Evolutionary conservation across 306 rosid species (phyloP), one percentile per base, ranked within the genome.

Genomic region (Vigna reflexopilosa): DNA sequence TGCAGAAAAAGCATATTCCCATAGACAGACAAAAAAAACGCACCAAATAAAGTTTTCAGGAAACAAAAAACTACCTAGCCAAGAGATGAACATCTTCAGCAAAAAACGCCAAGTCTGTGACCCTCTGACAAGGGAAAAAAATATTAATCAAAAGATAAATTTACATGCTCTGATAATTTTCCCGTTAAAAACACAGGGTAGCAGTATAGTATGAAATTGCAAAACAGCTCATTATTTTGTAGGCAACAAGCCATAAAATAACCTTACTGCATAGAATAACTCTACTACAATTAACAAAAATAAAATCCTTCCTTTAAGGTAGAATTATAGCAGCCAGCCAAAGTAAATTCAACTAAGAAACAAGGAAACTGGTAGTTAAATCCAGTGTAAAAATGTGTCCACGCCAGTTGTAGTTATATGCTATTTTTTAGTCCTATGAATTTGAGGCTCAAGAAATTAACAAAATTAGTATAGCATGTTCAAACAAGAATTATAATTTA

Each of bases 21-120:
- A 10, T 75, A 58, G 47, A 86, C 17, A 73, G 67, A 42, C 24
- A 15, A 24, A 52, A 83, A 34, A 72, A 73, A 48, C 17, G 56
- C 3, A 50, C 22, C 49, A 71, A 30, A 34, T 5, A 58, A 17
- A 65, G 49, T 15, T 6, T 67, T 73, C 80, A 79, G 74, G 74
- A 36, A 78, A 42, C 42, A 67, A 67, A 42, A 57, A 72, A 51
- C 65, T 95, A 96, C 99, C 98, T 96, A 78, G 97, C 93, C 90
- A 96, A 86, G 78, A 96, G 96, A 82, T 91, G 99, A 88, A 93
- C 99, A 86, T 96, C 99, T 88, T 96, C 99, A 7, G 99, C 97
- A 68, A 96, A 96, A 89, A 96, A 96, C 50, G 98, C 92, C 92
- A 93, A 85, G 87, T 96, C 99, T 22, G 99, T 96, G 88, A 96